Base-by-base conservation (phyloP, 2,329 filamentous ascomycete genomes). In the Ceratocystis alfenasii region DNA sequence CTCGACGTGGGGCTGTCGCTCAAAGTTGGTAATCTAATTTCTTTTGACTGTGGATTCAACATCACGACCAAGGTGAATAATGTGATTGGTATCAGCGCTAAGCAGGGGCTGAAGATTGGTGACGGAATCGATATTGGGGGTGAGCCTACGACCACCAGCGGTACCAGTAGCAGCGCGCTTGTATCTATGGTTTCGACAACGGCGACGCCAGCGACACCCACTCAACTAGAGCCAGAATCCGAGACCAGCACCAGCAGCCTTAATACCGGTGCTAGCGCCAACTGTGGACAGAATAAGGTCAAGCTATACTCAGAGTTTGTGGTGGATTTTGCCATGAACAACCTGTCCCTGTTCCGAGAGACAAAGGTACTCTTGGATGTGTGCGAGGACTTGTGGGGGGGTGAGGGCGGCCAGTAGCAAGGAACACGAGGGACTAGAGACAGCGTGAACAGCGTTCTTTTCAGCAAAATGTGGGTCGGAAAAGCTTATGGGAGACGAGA, bases 261-360 rank as follows among this genome's bases (percentile, higher is more conserved):
- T 22, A 7, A 15, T 48, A 36, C 30, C 12, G 15, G 5, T 17
- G 53, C 20, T 3, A 60, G 36, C 5, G 20, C 44, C 2, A 25
- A 20, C 30, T 65, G 63, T 3, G 62, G 66, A 7, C 28, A 41
- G 5, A 64, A 66, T 55, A 63, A 66, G 53, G 28, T 66, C 20
- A 46, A 60, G 20, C 50, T 61, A n/a, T 66, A 66, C 22, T 50
- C 65, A 1, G 65, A 66, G 65, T 61, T 66, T 48, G n/a, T 66
- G 12, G 22, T 66, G 28, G 62, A 48, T 12, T 30, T 66, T 22
- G 41, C 10, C 33, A 17, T 50, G 5, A 66, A 64, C 62, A 65
- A 67, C 25, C 15, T 41, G 44, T 45, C 62, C 12, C 12, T 67
- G 45, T 64, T 65, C n/a, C 6, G 46, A 17, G 64, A 62, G 25